These are phyloP conservation scores for Schwanniomyces sp. DNA, from an alignment of 805 yeast genomes.

Conservation along the genomic window DNA sequence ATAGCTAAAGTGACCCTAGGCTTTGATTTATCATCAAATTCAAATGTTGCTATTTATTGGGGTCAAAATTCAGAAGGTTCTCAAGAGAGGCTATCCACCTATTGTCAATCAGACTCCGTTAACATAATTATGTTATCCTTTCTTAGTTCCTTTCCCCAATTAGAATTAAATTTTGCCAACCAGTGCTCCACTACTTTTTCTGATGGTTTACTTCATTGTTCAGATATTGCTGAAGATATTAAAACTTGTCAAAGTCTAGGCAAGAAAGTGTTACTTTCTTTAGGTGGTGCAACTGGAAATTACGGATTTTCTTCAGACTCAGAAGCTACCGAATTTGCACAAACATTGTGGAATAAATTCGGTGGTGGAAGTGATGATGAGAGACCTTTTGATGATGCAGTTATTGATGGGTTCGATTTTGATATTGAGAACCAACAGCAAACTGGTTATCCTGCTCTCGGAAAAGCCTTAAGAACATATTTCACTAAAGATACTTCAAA, in stretches of 20 bases:
- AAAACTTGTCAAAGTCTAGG: conserved; percentile 71
- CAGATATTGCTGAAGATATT: conserved; percentile 55
- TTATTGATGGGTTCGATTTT: conserved; percentile 33
- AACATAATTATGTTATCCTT: conserved; percentile 73
- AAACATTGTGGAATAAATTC: conserved; percentile 33
- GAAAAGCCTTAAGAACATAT: conserved; percentile 21
- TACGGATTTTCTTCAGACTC: conserved; percentile 53
- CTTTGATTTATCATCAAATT: conserved; percentile 4
- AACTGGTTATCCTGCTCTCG: conserved; percentile 25
- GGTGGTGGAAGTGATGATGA: conserved; percentile 25
- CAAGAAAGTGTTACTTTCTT: conserved; percentile 68
- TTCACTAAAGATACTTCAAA: conserved; percentile 39
- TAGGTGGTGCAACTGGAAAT: conserved; percentile 44
- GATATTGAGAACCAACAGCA: conserved; percentile 25
- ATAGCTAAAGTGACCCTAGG: conserved; percentile 1
- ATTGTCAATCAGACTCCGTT: conserved; percentile 65
- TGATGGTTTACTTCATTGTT: conserved; percentile 40
- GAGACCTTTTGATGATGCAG: conserved; percentile 26
- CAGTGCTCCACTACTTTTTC: conserved; percentile 24
- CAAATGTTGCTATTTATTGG: conserved; percentile 82
- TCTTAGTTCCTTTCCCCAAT: conserved; percentile 54
- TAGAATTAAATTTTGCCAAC: conserved; percentile 18
- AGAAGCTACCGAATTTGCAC: conserved; percentile 56
- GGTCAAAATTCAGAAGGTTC: conserved; percentile 52
- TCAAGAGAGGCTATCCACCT: conserved; percentile 30